Conservation (phyloP, 2,329 filamentous ascomycete species). For the Alternaria sp. region DNA sequence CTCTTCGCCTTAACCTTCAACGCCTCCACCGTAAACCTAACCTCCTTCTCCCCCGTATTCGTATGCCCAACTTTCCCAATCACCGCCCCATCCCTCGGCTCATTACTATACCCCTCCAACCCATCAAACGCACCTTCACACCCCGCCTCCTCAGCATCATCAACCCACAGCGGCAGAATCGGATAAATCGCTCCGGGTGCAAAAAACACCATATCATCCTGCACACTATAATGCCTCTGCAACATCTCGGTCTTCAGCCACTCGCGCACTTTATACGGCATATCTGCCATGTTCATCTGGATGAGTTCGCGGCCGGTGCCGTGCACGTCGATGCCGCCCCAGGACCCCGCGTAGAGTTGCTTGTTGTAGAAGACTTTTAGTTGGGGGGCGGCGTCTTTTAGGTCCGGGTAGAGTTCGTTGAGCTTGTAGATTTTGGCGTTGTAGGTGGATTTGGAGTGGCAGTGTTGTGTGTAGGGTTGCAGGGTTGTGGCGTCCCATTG, state of each 20-base stretch:
- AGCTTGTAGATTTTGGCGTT: conserved; percentile 41
- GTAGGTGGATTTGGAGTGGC: conserved; percentile 25
- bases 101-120: conserved; percentile 39
- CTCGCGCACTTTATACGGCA: conserved; percentile 52
- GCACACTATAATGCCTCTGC: conserved; percentile 49
- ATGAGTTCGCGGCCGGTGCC: conserved; percentile 57
- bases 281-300: conserved; percentile 54
- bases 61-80: conserved; percentile 37
- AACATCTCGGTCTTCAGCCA: conserved; percentile 58
- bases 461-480: conserved; percentile 29
- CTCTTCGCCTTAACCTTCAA: conserved; percentile 28
- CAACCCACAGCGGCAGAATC: conserved; percentile 59
- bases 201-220: conserved; percentile 57
- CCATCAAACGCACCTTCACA: conserved; percentile 51
- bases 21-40: conserved; percentile 42
- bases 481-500: conserved; percentile 35
- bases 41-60: conserved; percentile 31
- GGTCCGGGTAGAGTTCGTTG: conserved; percentile 39
- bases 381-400: conserved; percentile 38
- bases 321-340: conserved; percentile 61
- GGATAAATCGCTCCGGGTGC: conserved; percentile 61
- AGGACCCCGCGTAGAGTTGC: conserved; percentile 57
- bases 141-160: conserved; percentile 45
- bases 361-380: conserved; percentile 48
- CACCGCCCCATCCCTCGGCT: conserved; percentile 37